Conservation (phyloP, 164 flowering plant genomes). For the Nelumbo lutea region DNA sequence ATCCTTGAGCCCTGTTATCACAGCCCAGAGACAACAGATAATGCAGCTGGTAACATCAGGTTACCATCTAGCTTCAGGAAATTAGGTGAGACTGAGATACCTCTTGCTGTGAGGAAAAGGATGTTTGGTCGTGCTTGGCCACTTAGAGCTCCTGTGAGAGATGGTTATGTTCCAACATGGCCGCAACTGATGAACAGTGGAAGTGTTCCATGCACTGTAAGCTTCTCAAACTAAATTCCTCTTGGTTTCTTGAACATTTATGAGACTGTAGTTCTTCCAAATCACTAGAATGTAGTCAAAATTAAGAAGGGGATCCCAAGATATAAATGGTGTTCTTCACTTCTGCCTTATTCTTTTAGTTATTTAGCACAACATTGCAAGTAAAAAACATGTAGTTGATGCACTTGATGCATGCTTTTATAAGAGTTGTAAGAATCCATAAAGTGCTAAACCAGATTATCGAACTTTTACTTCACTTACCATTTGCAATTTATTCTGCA, state of each 20-base stretch:
- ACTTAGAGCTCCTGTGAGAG: conserved; percentile 69
- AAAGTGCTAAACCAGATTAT: background rate
- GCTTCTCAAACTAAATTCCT: conserved; percentile 18
- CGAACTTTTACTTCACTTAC: background rate
- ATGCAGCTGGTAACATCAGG: conserved; percentile 21
- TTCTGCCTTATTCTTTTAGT: background rate
- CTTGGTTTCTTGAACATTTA: background rate
- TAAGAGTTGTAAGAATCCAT: background rate
- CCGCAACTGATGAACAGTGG: conserved; percentile 54
- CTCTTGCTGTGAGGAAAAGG: conserved; percentile 77
- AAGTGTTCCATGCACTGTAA: conserved; percentile 78
- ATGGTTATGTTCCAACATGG: conserved; percentile 85
- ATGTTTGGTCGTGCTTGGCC: conserved; percentile 99
- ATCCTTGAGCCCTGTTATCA: conserved; percentile 91
- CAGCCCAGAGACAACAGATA: conserved; percentile 19
- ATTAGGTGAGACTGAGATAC: conserved; percentile 77
- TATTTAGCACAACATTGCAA: background rate
- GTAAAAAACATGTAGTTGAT: background rate
- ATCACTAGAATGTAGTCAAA: background rate
- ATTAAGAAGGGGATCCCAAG: background rate
- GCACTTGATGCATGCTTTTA: background rate
- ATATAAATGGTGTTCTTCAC: background rate
- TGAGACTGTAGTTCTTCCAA: background rate
- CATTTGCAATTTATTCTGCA: background rate
- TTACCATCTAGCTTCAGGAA: conserved; percentile 66